Conservation (phyloP, 768 basidiomycete species). For the Coprinellus aureogranulatus region DNA sequence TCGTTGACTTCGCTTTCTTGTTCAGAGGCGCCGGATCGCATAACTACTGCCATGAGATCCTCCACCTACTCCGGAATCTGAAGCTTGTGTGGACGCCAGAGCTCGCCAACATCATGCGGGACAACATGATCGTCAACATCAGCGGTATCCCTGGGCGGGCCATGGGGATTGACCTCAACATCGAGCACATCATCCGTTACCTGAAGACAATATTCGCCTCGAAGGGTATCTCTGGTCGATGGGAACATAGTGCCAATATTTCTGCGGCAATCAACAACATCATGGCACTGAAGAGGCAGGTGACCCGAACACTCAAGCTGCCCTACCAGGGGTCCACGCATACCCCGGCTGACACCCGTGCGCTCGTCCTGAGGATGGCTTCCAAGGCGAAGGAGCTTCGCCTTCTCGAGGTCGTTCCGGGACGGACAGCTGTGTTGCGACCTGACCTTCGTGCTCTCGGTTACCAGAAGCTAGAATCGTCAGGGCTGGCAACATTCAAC, state of each 20-base stretch:
- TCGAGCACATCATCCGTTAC: slow-evolving; percentile 34
- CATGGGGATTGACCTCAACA: slow-evolving; percentile 36
- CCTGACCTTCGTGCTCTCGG: neutral
- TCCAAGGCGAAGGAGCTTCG: neutral
- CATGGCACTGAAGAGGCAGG: neutral
- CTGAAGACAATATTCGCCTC: slow-evolving; percentile 23
- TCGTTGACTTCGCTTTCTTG: slow-evolving; percentile 24
- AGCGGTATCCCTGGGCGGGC: slow-evolving; percentile 30
- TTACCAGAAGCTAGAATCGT: slow-evolving; percentile 12
- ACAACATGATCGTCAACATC: slow-evolving; percentile 33
- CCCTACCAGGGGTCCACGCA: neutral
- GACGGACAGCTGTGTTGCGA: neutral
- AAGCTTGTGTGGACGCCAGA: slow-evolving; percentile 31
- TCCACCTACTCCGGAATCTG: slow-evolving; percentile 25
- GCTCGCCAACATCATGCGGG: slow-evolving; percentile 35
- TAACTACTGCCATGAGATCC: slow-evolving; percentile 31
- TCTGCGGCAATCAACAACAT: slow-evolving; percentile 1
- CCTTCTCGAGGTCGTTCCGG: neutral
- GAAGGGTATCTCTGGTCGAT: neutral
- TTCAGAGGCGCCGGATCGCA: slow-evolving; percentile 30
- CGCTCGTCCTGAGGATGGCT: neutral
- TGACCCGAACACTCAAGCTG: neutral
- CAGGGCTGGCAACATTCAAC: slow-evolving; percentile 31
- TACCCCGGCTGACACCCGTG: neutral
- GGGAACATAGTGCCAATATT: neutral